Conservation (phyloP, 768 basidiomycete genomes). For the Phaffia tasmanica region DNA sequence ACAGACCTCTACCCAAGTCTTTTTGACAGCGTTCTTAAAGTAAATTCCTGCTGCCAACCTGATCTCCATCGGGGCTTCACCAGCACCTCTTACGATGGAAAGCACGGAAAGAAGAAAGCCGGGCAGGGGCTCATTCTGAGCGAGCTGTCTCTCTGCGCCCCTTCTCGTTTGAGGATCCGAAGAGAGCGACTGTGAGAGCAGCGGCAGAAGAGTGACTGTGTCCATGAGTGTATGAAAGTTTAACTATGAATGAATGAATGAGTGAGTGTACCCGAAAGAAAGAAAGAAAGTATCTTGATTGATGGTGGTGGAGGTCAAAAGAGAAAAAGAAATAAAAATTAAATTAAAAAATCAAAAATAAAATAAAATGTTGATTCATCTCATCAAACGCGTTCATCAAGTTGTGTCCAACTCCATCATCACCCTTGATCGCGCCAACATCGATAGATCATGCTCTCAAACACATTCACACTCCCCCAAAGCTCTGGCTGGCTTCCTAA, state of each 20-base stretch:
- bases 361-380: too few relatives aligned
- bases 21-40: slow-evolving; percentile 81
- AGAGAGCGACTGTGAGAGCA: slow-evolving; percentile 53
- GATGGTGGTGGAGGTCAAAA: too few relatives aligned
- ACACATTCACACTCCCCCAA: too few relatives aligned
- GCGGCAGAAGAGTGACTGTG: slow-evolving; percentile 24
- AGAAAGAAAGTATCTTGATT: too few relatives aligned
- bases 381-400: too few relatives aligned
- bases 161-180: slow-evolving; percentile 62
- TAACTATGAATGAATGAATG: too few relatives aligned
- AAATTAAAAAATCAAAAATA: too few relatives aligned
- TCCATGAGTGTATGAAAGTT: slow-evolving; percentile 11
- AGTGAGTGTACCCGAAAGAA: too few relatives aligned
- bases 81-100: slow-evolving; percentile 56
- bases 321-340: too few relatives aligned
- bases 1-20: slow-evolving; percentile 76
- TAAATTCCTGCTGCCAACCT: slow-evolving; percentile 78
- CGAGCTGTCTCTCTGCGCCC: slow-evolving; percentile 68
- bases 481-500: slow-evolving; percentile 58
- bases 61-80: slow-evolving; percentile 53
- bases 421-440: too few relatives aligned
- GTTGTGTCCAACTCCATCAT: too few relatives aligned
- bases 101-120: slow-evolving; percentile 74
- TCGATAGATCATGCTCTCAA: too few relatives aligned
- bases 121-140: slow-evolving; percentile 53